A percentile compares a stretch with the other conserved stretches of the same genome.
Evolutionary conservation across 2,329 filamentous ascomycete genomes (phyloP).

Genomic region (Thelonectria discophora): DNA sequence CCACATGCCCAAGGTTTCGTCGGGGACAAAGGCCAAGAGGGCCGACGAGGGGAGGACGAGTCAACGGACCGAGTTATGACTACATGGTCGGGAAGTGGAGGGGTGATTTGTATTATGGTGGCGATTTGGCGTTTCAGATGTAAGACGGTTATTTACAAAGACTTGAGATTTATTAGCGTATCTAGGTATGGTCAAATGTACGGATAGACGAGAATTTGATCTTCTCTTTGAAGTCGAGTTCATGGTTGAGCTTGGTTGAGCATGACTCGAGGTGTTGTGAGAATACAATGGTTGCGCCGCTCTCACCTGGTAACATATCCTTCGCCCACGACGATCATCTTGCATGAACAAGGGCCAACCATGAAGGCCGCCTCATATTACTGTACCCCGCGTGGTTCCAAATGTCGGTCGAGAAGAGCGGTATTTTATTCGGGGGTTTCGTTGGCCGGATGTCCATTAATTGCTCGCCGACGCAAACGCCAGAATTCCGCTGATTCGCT

Average conservation of each 20-base stretch:
- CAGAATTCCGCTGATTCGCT: slow-evolving; percentile 39
- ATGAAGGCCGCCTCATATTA: background rate
- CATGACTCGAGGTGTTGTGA: background rate
- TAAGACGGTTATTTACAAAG: too few relatives aligned
- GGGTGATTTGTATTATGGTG: slow-evolving; percentile 10
- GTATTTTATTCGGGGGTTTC: slow-evolving; percentile 22
- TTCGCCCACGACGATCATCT: background rate
- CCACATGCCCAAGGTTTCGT: slow-evolving; percentile 45
- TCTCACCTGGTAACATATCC: background rate
- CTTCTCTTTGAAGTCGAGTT: background rate
- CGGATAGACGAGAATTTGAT: background rate
- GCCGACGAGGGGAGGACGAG: slow-evolving; percentile 40
- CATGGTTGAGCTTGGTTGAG: too few relatives aligned
- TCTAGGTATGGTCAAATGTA: background rate
- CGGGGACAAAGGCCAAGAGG: slow-evolving; percentile 37
- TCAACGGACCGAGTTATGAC: slow-evolving; percentile 47
- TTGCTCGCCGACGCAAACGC: slow-evolving; percentile 40
- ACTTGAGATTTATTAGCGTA: too few relatives aligned
- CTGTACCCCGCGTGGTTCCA: slow-evolving; percentile 16
- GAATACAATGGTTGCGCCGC: background rate
- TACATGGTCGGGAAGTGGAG: background rate
- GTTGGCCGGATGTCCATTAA: slow-evolving; percentile 1
- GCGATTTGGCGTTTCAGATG: slow-evolving; percentile 31
- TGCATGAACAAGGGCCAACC: slow-evolving; percentile 5
- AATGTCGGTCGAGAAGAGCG: slow-evolving; percentile 5